Conservation (phyloP, 106 monocot species). For the Triglochin maritima region DNA sequence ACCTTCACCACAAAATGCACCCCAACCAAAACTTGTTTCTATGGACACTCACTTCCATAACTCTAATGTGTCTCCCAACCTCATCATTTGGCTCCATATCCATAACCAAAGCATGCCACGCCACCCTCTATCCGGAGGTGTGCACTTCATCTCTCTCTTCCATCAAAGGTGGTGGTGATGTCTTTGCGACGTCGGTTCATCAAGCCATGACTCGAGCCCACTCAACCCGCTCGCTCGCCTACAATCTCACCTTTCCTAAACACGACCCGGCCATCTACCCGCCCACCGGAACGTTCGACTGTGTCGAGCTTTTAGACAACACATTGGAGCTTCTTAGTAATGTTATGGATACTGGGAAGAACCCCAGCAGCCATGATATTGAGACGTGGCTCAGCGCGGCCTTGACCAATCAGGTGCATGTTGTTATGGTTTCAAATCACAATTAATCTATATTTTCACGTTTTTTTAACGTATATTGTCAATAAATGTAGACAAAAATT, state of each 20-base stretch:
- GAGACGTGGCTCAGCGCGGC: slow-evolving; percentile 65
- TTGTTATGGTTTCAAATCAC: background rate
- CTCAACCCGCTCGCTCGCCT: slow-evolving; percentile 26
- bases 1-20: too few species aligned
- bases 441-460: background rate
- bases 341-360: slow-evolving; percentile 7
- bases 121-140: slow-evolving; percentile 31
- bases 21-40: too few species aligned
- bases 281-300: slow-evolving; percentile 35
- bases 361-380: slow-evolving; percentile 14
- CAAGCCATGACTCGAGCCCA: slow-evolving; percentile 25
- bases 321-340: slow-evolving; percentile 36
- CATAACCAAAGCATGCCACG: slow-evolving; percentile 14
- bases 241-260: slow-evolving; percentile 14
- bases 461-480: background rate
- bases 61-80: too few species aligned
- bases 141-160: slow-evolving; percentile 29
- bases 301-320: slow-evolving; percentile 54
- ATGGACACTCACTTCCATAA: too few species aligned
- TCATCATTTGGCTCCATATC: background rate
- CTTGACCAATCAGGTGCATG: slow-evolving; percentile 56
- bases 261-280: background rate
- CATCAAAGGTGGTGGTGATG: slow-evolving; percentile 1
- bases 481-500: too few species aligned
- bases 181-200: slow-evolving; percentile 42